Conservation (phyloP, 257 asterid genomes). For the Verbascum thapsus region DNA sequence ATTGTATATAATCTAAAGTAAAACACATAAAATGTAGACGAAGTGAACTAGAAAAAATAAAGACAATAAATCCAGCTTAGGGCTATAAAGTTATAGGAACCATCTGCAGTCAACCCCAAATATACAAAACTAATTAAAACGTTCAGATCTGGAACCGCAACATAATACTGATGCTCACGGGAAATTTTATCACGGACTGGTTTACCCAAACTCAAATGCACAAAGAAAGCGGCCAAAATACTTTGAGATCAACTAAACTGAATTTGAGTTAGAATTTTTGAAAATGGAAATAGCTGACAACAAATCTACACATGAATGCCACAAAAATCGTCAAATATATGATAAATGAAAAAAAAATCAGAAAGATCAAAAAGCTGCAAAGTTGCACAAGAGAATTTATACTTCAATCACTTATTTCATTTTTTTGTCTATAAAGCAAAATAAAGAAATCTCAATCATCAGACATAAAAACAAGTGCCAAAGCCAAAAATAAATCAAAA, state of each 20-base stretch:
- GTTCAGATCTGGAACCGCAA: background rate
- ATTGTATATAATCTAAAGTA: background rate
- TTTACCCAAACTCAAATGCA: too few species aligned
- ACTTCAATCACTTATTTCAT: background rate
- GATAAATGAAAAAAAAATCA: background rate
- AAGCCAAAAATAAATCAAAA: background rate
- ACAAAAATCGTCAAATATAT: background rate
- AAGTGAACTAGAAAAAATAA: background rate
- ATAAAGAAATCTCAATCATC: background rate
- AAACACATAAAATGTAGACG: background rate
- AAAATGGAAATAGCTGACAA: background rate
- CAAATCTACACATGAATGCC: conserved; percentile 3
- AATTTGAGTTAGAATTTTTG: too few species aligned
- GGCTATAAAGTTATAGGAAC: background rate
- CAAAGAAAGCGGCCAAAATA: too few species aligned
- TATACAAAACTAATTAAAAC: background rate
- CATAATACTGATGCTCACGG: background rate
- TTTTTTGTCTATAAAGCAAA: background rate
- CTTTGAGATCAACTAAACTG: too few species aligned
- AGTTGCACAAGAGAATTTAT: background rate
- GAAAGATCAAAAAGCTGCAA: background rate
- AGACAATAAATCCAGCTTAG: background rate
- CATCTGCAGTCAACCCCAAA: background rate
- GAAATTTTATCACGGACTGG: too few species aligned
- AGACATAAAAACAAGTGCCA: background rate